Evolutionary conservation across 768 basidiomycete genomes (phyloP), one percentile per base, ranked within the genome.

Genomic region (Pleurotus djamor): DNA sequence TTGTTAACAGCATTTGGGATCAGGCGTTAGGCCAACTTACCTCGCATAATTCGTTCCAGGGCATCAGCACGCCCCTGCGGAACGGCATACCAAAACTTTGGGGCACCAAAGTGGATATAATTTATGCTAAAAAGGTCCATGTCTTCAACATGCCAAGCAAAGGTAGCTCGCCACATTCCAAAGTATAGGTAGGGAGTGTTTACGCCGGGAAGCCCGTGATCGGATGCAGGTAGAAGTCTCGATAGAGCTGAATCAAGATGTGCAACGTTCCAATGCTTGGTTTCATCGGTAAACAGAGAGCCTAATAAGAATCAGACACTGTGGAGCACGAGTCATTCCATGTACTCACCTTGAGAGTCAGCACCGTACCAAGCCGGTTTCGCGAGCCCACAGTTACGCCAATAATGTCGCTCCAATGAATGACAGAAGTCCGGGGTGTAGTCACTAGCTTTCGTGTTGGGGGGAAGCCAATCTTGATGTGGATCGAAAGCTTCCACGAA

Each of bases 101-200:
- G 95, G 0, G 96, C 95, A 0, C 97, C 97, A 65, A 98, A 98
- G 72, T 99, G 97, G 58, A 99, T 93, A 70, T 95, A 98, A 69
- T 99, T 99, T 76, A 99, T 98, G 59, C 94, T 96, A 74, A 96
- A 98, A 1, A 99, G 81, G 68, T 99, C 97, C 92, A 98, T 97
- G 72, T 99, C 97, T 72, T 99, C 97, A 50, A 99, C 97, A 66
- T 99, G 97, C 96, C 97, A 99, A 0, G 95, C 93, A 73, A 98
- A 98, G 0, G 94, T 94, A 21, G 96, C 96, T 52, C 95, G 82
- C 97, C 97, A 99, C 96, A 98, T 98, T 63, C 97, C 97, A 70
- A 96, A 98, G 73, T 98, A 98, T 2, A 98, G 83, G 70, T 98
- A 98, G 0, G 96, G 96, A 2, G 94, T 89, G 68, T 98, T 98